Evolutionary conservation across 306 rosid species (phyloP), one percentile per base, ranked within the genome.

Genomic region (Astragalus membranaceus): DNA sequence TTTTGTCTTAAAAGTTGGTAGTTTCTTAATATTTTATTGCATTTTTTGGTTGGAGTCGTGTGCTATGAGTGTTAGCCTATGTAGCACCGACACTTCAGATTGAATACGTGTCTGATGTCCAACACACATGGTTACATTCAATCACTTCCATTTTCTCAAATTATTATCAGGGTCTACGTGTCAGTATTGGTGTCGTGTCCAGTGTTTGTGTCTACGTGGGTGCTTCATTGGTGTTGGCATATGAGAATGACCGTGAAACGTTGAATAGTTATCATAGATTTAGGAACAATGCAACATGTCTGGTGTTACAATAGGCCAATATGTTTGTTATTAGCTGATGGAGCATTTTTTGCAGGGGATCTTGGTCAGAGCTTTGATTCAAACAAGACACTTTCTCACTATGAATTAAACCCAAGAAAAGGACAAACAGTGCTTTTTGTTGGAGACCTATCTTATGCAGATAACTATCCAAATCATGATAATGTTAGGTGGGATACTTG

Each of bases 351-450:
- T 76, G 72, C 76, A 85, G 96, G 98, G 85, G 96, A 90, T 79
- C 89, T 94, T 69, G 97, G 98, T 67, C 98, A 94, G 87, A 94
- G 71, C 48, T 90, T 36, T 78, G 97, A 88, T 85, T 90, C 98
- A 26, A 90, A 88, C 50, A 76, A 0, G 67, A 90, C 96, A 0
- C 94, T 94, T 42, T 58, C 90, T 60, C 98, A 90, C 75, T 94
- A 90, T 51, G 92, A 88, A 74, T 10, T 9, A 51, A 90, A 77
- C 56, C 90, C 89, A 32, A 82, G 37, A 9, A 90, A 83, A 48
- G 96, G 94, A 51, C 42, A 93, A 78, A 1, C 97, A 3, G 79
- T 93, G 47, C 70, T 88, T 13, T 90, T 75, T 68, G 90, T 90
- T 32, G 97, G 98, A 66, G 98, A 93, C 68, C 90, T 90, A 9